Conservation (phyloP, 2,329 filamentous ascomycete species). For the Lasiodiplodia sp. region DNA sequence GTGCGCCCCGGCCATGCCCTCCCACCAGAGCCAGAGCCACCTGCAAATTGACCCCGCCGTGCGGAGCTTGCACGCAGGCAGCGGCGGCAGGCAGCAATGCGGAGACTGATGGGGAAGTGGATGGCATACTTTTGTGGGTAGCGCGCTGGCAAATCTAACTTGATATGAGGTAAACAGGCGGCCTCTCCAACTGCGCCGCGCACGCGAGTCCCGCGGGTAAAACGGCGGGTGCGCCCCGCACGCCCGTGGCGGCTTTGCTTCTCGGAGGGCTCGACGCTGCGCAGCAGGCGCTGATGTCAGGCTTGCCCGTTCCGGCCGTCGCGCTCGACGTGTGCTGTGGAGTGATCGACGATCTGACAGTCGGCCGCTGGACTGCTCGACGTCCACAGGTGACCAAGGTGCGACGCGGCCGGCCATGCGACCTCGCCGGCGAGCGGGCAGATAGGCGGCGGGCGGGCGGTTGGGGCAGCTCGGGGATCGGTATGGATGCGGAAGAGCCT, state of each 20-base stretch:
- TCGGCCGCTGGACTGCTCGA: neutral
- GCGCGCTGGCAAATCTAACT: slow-evolving; percentile 28
- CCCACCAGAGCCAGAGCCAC: neutral
- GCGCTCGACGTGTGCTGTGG: neutral
- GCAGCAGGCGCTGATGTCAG: slow-evolving; percentile 17
- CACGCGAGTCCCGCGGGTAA: slow-evolving; percentile 12
- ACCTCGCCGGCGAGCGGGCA: neutral
- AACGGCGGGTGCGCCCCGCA: slow-evolving; percentile 20
- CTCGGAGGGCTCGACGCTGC: neutral
- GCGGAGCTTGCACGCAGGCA: neutral
- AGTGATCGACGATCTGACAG: slow-evolving; percentile 23
- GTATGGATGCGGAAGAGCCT: slow-evolving; percentile 25
- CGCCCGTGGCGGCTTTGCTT: neutral
- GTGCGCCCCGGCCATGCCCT: neutral
- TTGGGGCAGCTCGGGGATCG: slow-evolving; percentile 18
- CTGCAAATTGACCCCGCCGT: neutral
- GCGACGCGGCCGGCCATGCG: slow-evolving; percentile 23
- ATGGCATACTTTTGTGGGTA: slow-evolving; percentile 13
- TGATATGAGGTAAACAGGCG: slow-evolving; percentile 14
- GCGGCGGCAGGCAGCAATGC: slow-evolving; percentile 14
- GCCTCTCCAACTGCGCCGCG: slow-evolving; percentile 2
- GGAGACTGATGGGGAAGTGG: slow-evolving; percentile 16
- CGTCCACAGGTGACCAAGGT: slow-evolving; percentile 17
- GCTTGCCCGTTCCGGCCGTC: neutral
- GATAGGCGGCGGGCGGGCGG: slow-evolving; percentile 8